Evolutionary conservation across 2,329 filamentous ascomycete genomes (phyloP), one percentile per base, ranked within the genome.

Genomic region (Phyllosticta capitalensis): DNA sequence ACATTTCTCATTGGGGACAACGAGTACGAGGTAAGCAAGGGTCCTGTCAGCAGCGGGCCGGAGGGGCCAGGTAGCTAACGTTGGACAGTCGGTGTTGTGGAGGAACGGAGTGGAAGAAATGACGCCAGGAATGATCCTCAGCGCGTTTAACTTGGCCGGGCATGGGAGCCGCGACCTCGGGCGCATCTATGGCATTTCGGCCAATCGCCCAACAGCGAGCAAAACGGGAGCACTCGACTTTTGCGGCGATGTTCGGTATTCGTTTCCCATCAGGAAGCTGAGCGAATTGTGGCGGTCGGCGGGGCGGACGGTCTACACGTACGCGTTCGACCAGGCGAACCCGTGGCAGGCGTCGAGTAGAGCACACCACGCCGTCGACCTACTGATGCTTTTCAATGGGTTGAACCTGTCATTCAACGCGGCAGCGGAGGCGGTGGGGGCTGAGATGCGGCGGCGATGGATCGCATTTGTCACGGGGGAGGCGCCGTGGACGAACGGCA

Each of bases 321-420:
- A 76, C 45, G 62, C 77, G 0, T 62, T 79, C 1, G 78, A 80
- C 48, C 73, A 80, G 57, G 54, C 68, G 0, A 80, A 80, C 38
- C 77, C 78, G 5, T 79, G 74, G 75, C 78, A 79, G 55, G 57
- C 71, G 0, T 79, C 76, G 0, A 75, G 72, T 9, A 69, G 78
- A 0, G 68, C 77, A 1, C 78, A 80, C 48, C 78, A 80, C 60
- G 78, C 74, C 0, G 74, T 80, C 1, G 78, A 80, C 62, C 65
- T 80, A 3, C 60, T 79, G 1, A 72, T 78, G 9, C 63, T 79
- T 0, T 80, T 79, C 24, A 75, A 70, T 0, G 72, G 72, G 0
- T 63, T 76, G 3, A 73, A 77, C 56, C 58, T 77, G 0, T 67
- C 67, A 0, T 72, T 72, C 21, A 70, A 71, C 1, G 67, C 66